Conservation (phyloP, 148 eudicot genomes). For the Cornus kousa region DNA sequence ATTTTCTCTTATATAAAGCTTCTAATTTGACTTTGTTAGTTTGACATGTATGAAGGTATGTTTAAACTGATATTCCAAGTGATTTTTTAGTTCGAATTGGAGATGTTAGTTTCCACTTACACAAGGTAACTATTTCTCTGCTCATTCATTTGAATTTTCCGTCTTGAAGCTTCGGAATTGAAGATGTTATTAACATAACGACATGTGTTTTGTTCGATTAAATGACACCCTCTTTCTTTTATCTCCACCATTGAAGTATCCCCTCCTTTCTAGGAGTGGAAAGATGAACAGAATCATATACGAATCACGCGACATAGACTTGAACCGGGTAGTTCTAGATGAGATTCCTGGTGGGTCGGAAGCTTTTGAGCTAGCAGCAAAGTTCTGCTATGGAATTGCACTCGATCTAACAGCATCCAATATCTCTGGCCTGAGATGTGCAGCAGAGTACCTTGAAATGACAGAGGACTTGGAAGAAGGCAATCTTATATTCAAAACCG, state of each 20-base stretch:
- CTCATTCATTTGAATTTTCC: background rate
- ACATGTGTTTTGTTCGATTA: background rate
- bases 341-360: conserved; percentile 88
- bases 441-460: conserved; percentile 94
- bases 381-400: conserved; percentile 90
- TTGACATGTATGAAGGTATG: conserved; percentile 41
- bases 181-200: background rate
- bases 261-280: conserved; percentile 86
- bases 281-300: conserved; percentile 80
- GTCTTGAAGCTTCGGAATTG: background rate
- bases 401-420: conserved; percentile 85
- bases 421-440: conserved; percentile 89
- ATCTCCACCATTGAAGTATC: conserved; percentile 38
- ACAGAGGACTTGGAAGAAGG: conserved; percentile 98
- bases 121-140: conserved; percentile 54
- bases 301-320: conserved; percentile 51
- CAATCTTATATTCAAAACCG: conserved; percentile 92
- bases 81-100: conserved; percentile 76
- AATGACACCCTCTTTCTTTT: conserved; percentile 3
- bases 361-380: conserved; percentile 88
- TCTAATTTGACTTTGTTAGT: conserved; percentile 4
- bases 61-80: conserved; percentile 90
- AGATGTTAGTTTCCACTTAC: conserved; percentile 79
- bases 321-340: conserved; percentile 50
- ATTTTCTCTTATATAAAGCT: background rate